A percentile compares a stretch with the other conserved stretches of the same genome.
Conservation (phyloP, 2,329 filamentous ascomycete genomes). For the Epichloe brachyelytri region DNA sequence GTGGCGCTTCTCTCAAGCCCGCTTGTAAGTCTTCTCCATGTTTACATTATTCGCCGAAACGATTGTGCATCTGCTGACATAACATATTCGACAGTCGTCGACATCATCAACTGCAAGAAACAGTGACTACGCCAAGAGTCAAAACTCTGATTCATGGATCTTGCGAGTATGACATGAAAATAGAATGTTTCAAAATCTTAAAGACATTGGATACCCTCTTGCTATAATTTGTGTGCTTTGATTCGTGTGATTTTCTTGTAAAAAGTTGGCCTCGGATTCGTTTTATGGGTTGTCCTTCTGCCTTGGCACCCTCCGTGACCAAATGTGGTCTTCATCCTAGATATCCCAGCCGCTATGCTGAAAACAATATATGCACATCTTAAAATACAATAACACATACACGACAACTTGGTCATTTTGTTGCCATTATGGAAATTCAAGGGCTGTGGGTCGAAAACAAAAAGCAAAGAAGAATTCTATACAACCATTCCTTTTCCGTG, state of each 20-base stretch:
- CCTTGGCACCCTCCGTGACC: not conserved
- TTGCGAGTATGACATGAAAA: not conserved
- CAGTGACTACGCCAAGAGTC: constrained; percentile 23
- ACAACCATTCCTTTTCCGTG: constrained; percentile 46
- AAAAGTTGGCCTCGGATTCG: not conserved
- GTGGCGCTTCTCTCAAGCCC: constrained; percentile 92
- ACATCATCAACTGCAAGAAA: constrained; percentile 44
- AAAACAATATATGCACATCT: constrained; percentile 9
- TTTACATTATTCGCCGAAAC: not conserved
- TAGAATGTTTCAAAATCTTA: not conserved
- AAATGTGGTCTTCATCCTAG: constrained; percentile 3
- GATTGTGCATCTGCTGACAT: not conserved
- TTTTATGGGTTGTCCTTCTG: not conserved
- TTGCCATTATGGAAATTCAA: constrained; percentile 2
- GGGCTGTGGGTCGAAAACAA: not conserved
- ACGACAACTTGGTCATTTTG: constrained; percentile 4
- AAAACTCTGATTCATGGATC: not conserved
- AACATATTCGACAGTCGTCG: constrained; percentile 30
- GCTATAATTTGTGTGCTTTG: not conserved
- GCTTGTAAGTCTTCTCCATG: constrained; percentile 51
- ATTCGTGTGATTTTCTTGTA: not conserved
- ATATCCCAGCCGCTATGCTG: constrained; percentile 17
- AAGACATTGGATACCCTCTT: not conserved
- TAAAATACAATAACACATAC: constrained; percentile 17
- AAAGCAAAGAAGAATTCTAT: constrained; percentile 17